Evolutionary conservation across 768 basidiomycete genomes (phyloP).

Genomic region (Coprinopsis marcescibilis): DNA sequence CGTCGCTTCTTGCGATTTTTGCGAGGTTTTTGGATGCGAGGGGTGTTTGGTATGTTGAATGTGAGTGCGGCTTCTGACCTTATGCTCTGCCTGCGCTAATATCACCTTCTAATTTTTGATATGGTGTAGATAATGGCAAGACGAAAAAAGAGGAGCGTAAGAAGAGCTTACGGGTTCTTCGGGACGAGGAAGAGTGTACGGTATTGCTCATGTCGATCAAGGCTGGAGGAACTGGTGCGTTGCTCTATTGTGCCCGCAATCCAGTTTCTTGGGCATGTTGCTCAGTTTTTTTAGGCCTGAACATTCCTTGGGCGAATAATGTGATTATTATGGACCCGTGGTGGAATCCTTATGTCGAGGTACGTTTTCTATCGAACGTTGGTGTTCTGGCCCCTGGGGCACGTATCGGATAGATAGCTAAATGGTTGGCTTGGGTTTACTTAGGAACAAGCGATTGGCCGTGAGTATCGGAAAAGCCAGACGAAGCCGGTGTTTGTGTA

Average conservation of each 20-base stretch:
- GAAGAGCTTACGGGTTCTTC: neutral
- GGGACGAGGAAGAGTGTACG: neutral
- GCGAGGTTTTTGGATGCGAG: neutral
- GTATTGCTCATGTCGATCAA: constrained; percentile 10
- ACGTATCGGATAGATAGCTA: no score
- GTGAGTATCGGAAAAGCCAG: constrained; percentile 6
- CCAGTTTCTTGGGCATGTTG: no score
- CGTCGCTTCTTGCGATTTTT: neutral
- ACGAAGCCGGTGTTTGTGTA: constrained; percentile 1
- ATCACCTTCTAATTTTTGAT: neutral
- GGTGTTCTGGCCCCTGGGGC: no score
- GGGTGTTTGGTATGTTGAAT: neutral
- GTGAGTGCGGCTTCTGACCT: neutral
- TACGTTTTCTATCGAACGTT: neutral
- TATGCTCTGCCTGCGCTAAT: no score
- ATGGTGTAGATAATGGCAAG: neutral
- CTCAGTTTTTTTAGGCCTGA: no score
- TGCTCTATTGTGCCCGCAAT: neutral
- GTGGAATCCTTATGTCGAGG: constrained; percentile 12
- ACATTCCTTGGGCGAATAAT: neutral
- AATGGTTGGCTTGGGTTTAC: no score
- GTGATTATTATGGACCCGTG: constrained; percentile 10
- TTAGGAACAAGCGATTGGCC: constrained; percentile 10
- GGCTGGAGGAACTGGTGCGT: constrained; percentile 8
- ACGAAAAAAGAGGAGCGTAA: neutral